Percentiles rank a stretch among this genome's conserved stretches.
Conservation (phyloP, 208 protist species). For the Leishmania tarentolae region DNA sequence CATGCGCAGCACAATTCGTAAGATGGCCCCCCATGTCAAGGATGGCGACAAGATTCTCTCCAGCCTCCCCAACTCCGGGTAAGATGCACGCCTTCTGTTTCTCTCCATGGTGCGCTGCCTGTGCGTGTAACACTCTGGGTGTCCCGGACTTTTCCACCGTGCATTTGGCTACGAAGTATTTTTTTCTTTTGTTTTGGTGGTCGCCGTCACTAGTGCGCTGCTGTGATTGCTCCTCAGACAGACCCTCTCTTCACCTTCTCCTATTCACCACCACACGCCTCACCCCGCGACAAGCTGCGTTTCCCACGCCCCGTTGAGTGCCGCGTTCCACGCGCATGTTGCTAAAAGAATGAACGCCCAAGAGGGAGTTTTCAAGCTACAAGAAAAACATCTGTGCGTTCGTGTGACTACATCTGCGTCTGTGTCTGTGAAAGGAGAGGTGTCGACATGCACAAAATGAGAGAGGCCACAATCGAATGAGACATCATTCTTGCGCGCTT, state of each 20-base stretch:
- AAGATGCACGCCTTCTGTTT: background rate
- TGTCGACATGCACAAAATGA: background rate
- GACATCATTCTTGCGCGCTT: background rate
- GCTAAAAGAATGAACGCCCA: background rate
- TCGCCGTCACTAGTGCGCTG: background rate
- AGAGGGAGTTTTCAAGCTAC: background rate
- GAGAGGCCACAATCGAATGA: background rate
- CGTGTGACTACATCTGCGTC: background rate
- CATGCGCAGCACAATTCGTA: slow-evolving; percentile 76
- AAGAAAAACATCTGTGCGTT: background rate
- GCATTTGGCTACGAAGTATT: background rate
- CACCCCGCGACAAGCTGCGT: background rate
- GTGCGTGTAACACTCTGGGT: background rate
- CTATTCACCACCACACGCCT: background rate
- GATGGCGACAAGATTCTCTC: slow-evolving; percentile 85
- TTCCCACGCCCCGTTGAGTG: background rate
- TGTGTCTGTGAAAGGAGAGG: background rate
- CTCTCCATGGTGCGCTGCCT: background rate
- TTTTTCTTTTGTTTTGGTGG: background rate
- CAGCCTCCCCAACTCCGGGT: slow-evolving; percentile 37
- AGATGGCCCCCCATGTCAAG: slow-evolving; percentile 84
- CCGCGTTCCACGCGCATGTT: background rate
- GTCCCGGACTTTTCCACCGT: background rate
- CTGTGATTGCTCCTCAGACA: background rate
- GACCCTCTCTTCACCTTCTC: background rate